A percentile compares a stretch with the other conserved stretches of the same genome.
Evolutionary conservation across 2,329 filamentous ascomycete species (phyloP).

Genomic region (Chaetomiaceae sp.): DNA sequence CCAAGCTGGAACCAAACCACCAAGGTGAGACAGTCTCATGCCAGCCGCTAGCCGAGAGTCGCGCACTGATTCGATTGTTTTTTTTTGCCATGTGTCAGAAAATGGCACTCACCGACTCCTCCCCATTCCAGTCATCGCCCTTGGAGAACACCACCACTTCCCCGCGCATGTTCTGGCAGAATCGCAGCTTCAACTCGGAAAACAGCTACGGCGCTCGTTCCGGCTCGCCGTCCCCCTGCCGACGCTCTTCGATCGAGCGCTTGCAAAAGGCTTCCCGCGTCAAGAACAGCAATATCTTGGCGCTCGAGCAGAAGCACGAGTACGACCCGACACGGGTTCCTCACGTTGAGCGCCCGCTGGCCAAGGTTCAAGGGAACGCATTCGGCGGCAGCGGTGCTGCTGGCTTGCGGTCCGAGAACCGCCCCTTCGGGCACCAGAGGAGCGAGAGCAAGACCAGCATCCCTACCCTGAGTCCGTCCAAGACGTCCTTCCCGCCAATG

Average conservation of each 20-base stretch:
- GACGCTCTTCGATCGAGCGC: conserved; percentile 89
- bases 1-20: conserved; percentile 76
- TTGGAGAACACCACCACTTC: conserved; percentile 61
- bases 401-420: conserved; percentile 49
- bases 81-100: conserved; percentile 44
- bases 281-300: conserved; percentile 97
- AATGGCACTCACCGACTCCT: conserved; percentile 67
- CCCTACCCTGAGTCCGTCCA: conserved; percentile 53
- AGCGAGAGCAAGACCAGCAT: conserved; percentile 59
- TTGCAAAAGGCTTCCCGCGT: conserved; percentile 92
- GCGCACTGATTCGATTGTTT: conserved; percentile 19
- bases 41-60: conserved; percentile 15
- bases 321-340: conserved; percentile 80
- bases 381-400: conserved; percentile 56
- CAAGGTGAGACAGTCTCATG: conserved; percentile 53
- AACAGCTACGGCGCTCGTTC: conserved; percentile 61
- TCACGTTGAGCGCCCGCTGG: conserved; percentile 75
- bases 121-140: conserved; percentile 81
- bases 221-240: conserved; percentile 65
- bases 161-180: conserved; percentile 89
- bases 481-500: conserved; percentile 37
- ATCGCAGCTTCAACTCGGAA: conserved; percentile 66
- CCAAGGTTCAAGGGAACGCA: conserved; percentile 69
- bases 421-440: conserved; percentile 43
- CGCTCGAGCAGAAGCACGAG: conserved; percentile 84